These are phyloP conservation scores for Xylaria sp. DNA, from an alignment of 2,329 filamentous ascomycete genomes.

Conservation along the genomic window DNA sequence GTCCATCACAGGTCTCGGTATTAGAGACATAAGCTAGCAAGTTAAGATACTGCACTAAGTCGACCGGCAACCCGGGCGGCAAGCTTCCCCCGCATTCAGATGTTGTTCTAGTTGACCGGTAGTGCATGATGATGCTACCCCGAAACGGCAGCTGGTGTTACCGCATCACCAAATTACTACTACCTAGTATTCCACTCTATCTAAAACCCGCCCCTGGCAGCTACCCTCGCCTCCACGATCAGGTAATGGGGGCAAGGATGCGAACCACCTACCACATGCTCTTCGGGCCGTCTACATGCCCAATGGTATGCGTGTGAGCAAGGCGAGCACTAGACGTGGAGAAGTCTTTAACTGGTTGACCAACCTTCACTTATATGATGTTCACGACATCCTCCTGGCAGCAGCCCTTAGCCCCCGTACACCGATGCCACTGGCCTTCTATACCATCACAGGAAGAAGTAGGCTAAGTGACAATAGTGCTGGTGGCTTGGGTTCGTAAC, in stretches of 20 bases:
- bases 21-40: neutral
- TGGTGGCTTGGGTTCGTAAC: neutral
- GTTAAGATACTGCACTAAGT: neutral
- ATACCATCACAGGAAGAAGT: neutral
- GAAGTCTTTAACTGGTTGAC: neutral
- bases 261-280: neutral
- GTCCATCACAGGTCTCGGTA: neutral
- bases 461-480: neutral
- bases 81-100: constrained; percentile 9
- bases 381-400: constrained; percentile 11
- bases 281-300: constrained; percentile 22
- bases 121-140: constrained; percentile 31
- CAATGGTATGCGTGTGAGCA: constrained; percentile 6
- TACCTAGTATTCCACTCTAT: constrained; percentile 10
- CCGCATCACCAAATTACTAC: constrained; percentile 3
- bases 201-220: constrained; percentile 21
- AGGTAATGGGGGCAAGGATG: constrained; percentile 20
- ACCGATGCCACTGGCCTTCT: neutral
- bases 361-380: constrained; percentile 7
- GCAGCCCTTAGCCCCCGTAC: neutral
- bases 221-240: neutral
- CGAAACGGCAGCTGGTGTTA: constrained; percentile 29
- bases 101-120: neutral
- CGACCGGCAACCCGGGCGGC: constrained; percentile 14
- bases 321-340: neutral